phyloP scores from a whole-genome alignment of 2,329 filamentous ascomycete genomes.

The Hypoxylon sp. region DNA sequence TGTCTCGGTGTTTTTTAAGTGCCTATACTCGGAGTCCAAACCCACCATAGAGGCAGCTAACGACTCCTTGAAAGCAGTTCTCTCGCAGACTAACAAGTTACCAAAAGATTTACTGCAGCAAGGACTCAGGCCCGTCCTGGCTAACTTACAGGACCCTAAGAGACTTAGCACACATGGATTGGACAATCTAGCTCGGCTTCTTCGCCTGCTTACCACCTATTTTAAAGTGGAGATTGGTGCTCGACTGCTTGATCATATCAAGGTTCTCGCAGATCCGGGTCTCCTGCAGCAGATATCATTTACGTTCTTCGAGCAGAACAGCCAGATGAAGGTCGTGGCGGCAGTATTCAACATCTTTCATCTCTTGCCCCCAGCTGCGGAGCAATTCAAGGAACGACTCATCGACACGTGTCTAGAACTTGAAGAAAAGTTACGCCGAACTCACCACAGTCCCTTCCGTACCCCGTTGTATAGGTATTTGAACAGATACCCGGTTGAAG shows the following conservation, averaged over 20 bases:
- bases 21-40: slow-evolving; percentile 89
- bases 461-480: slow-evolving; percentile 91
- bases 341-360: slow-evolving; percentile 98
- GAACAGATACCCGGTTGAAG: slow-evolving; percentile 89
- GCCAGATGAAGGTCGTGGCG: slow-evolving; percentile 91
- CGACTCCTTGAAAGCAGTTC: slow-evolving; percentile 84
- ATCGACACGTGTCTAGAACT: slow-evolving; percentile 91
- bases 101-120: slow-evolving; percentile 96
- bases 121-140: slow-evolving; percentile 91
- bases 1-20: slow-evolving; percentile 97
- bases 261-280: slow-evolving; percentile 82
- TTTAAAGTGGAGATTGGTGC: slow-evolving; percentile 99
- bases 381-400: slow-evolving; percentile 88
- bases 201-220: slow-evolving; percentile 94
- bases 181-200: slow-evolving; percentile 86
- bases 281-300: slow-evolving; percentile 91
- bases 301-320: slow-evolving; percentile 90
- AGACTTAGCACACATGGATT: slow-evolving; percentile 87
- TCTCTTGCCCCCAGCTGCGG: slow-evolving; percentile 88
- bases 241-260: slow-evolving; percentile 91
- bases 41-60: slow-evolving; percentile 95
- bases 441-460: slow-evolving; percentile 90
- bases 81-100: slow-evolving; percentile 88
- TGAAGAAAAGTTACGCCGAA: slow-evolving; percentile 84
- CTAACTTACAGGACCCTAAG: slow-evolving; percentile 93